Base-by-base conservation (phyloP, 2,329 filamentous ascomycete genomes). In the Aspergillus sp. region DNA sequence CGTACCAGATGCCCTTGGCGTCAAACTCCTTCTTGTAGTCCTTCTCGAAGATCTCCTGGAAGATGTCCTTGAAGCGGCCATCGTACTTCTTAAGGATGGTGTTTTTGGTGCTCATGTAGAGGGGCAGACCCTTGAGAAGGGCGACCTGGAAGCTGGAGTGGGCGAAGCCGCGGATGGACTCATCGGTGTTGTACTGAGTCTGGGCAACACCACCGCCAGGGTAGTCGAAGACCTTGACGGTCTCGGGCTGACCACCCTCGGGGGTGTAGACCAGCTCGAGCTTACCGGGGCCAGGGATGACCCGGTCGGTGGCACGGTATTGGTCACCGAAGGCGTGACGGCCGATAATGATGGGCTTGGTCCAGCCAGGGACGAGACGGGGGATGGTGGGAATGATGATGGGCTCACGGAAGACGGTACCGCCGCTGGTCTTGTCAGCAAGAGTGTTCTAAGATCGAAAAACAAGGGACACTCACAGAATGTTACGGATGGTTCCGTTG, bases 61-160 rank as follows among this genome's bases (percentile, higher is more conserved):
- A 98, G 71, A 97, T 94, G 67, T 98, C 93, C 84, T 97, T 97
- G 83, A 98, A 98, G 62, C 88, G 83, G 46, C 93, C 93, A 67
- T 98, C 93, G 75, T 98, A 98, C 73, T 90, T 91, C 81, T 98
- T 98, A 60, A 98, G 78, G 62, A 98, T 98, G 60, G 93, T 98
- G 81, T 97, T 97, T 86, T 98, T 98, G 74, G 93, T 98, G 81
- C 89, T 95, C 91, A 97, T 94, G 79, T 97, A 98, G 64, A 98
- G 79, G n/a, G 93, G 93, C 58, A 95, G 77, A 55, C 78, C 78
- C 81, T 95, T 93, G 71, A 82, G 78, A 41, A 97, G 75, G 30
- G 93, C 91, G 59, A 96, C 82, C 83, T 96, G 95, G 83, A 98
- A 97, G 60, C 85, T 90, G 54, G 93, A 87, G 68, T 97, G 93